Base-by-base conservation (phyloP, 2,329 filamentous ascomycete genomes). In the Capronia coronata region DNA sequence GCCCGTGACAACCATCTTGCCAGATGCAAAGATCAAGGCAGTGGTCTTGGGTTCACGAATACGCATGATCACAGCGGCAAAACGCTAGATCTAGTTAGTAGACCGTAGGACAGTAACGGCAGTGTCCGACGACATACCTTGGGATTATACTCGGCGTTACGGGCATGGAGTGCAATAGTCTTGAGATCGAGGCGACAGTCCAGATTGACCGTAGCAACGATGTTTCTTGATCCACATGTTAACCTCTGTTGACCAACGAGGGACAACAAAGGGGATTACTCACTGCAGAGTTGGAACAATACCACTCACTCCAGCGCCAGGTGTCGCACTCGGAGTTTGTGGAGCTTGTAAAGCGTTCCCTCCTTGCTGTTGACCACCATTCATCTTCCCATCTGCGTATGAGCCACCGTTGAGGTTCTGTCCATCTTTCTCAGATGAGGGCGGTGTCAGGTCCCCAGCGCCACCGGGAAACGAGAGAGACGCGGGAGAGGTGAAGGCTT, bases 1-100 rank as follows among this genome's bases (percentile, higher is more conserved):
- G 74, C 91, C 91, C 47, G 93, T 97, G 13, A 97, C 93, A 40
- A 97, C 93, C 93, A 98, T 97, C 80, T 98, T 98, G 71, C 93
- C 93, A 1, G 86, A 94, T 52, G 93, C 93, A 64, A 98, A 98
- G 76, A 98, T 97, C 49, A 98, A 74, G 4, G 93, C 93, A 2
- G 93, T 98, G 3, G 93, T 98, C 77, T 98, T 98, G 54, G 93
- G 93, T 65, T 98, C 93, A 65, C 93, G 90, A 62, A 98, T 98
- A 75, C 93, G 89, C 93, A 98, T 97, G 71, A 98, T 97, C 59
- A 97, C 91, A 67, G 91, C 91, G 63, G 91, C 93, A 67, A 97
- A 97, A 85, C 91, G 91, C 89, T 94, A 74, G 63, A 65, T 58
- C 56, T 66, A 13, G 70, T 70, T 71, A 73, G 68, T 69, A 69